These are phyloP conservation scores for Dendrocalamus sinicus DNA, from an alignment of 176 grass and related monocot genomes.

Conservation along the genomic window DNA sequence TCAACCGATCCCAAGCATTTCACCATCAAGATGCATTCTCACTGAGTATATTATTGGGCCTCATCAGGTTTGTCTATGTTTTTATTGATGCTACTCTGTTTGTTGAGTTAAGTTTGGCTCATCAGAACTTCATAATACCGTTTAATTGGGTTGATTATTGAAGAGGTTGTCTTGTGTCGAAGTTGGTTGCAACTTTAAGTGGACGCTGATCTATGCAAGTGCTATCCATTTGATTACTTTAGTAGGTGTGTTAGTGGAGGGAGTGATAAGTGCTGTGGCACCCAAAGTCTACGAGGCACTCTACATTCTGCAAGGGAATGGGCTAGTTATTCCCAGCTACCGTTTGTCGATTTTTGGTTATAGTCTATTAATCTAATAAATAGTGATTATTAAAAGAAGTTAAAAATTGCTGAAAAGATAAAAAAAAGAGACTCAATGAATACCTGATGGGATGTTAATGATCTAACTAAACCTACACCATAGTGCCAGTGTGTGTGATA, in stretches of 20 bases:
- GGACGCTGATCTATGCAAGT: background rate
- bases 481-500: background rate
- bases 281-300: conserved; percentile 8
- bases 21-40: background rate
- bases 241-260: background rate
- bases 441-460: background rate
- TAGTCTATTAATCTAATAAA: too few species aligned
- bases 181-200: background rate
- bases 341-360: too few species aligned
- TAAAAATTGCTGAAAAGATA: too few species aligned
- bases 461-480: background rate
- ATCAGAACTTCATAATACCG: background rate
- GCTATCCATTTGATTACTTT: conserved; percentile 3
- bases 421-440: background rate
- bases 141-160: background rate
- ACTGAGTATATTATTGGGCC: background rate
- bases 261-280: conserved; percentile 14
- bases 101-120: background rate
- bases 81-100: background rate
- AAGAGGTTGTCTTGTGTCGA: background rate
- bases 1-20: too few species aligned
- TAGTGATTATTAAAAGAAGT: too few species aligned
- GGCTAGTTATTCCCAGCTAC: too few species aligned
- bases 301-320: background rate
- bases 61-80: background rate